Evolutionary conservation across 495 filamentous ascomycete species (phyloP).

Genomic region (Hyaloscypha hepaticicola): DNA sequence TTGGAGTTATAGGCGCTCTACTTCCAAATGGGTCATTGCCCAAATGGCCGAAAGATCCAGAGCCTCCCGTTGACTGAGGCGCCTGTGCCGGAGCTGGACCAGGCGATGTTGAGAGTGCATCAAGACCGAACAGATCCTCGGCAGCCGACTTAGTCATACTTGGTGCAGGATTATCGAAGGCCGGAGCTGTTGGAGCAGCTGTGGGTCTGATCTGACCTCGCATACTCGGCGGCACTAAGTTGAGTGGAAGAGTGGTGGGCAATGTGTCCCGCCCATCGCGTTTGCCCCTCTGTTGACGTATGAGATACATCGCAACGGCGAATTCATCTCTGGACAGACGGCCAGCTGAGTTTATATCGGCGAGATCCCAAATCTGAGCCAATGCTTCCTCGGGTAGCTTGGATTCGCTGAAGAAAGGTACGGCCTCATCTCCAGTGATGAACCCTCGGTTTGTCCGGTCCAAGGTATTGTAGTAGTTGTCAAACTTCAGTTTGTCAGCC

Average conservation of each 20-base stretch:
- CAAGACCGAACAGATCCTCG: conserved; percentile 89
- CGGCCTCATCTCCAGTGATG: conserved; percentile 93
- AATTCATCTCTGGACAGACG: conserved; percentile 86
- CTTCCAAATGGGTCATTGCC: conserved; percentile 56
- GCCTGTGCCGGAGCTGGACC: conserved; percentile 53
- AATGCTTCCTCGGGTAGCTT: conserved; percentile 84
- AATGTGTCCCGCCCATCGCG: conserved; percentile 57
- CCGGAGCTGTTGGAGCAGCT: conserved; percentile 47
- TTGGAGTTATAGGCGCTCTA: conserved; percentile 46
- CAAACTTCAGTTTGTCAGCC: conserved; percentile 82
- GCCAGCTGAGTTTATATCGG: conserved; percentile 90
- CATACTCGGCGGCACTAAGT: conserved; percentile 86
- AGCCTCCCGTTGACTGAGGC: conserved; percentile 71
- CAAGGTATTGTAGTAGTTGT: conserved; percentile 76
- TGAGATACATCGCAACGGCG: conserved; percentile 96
- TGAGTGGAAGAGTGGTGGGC: conserved; percentile 72
- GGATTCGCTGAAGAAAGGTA: conserved; percentile 89
- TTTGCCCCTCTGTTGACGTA: conserved; percentile 78
- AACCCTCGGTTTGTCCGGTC: conserved; percentile 76
- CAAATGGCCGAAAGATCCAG: conserved; percentile 53
- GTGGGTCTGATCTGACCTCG: conserved; percentile 61
- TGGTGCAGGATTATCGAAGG: conserved; percentile 52
- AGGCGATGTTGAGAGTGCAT: conserved; percentile 56
- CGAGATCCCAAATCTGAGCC: conserved; percentile 96
- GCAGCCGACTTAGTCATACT: conserved; percentile 69